phyloP scores from a whole-genome alignment of 139 green algal genomes.

The Chlamydomonas sp. region DNA sequence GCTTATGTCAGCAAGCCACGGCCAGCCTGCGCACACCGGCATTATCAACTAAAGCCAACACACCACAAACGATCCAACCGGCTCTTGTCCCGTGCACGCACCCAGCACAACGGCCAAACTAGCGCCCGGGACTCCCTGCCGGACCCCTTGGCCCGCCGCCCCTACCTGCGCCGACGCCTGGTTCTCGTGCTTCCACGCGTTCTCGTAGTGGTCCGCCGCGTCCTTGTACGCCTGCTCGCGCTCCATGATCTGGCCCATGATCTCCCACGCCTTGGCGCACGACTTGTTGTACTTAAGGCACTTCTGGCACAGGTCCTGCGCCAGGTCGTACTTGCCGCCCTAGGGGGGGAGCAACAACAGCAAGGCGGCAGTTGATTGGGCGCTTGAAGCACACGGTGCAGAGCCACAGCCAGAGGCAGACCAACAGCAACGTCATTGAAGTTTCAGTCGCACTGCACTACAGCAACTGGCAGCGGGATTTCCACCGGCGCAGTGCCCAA shows the following conservation, averaged over 20 bases:
- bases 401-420: too few relatives aligned
- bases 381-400: too few relatives aligned
- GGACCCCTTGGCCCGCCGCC: not conserved
- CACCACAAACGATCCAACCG: too few relatives aligned
- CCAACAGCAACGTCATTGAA: too few relatives aligned
- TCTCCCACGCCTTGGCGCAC: slow-evolving; percentile 82
- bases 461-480: too few relatives aligned
- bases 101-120: not conserved
- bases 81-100: too few relatives aligned
- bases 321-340: slow-evolving; percentile 75
- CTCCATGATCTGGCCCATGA: slow-evolving; percentile 81
- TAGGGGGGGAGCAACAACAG: not conserved
- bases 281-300: slow-evolving; percentile 88
- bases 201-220: slow-evolving; percentile 81
- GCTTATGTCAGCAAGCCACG: too few relatives aligned
- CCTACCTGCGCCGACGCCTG: slow-evolving; percentile 47
- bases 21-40: too few relatives aligned
- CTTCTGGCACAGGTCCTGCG: slow-evolving; percentile 80
- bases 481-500: too few relatives aligned
- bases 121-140: not conserved
- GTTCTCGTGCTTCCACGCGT: slow-evolving; percentile 74
- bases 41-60: too few relatives aligned
- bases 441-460: too few relatives aligned
- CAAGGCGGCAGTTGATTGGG: too few relatives aligned
- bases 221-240: slow-evolving; percentile 83